phyloP scores from a whole-genome alignment of 2,329 filamentous ascomycete genomes.

The Fusarium guadeloupense region DNA sequence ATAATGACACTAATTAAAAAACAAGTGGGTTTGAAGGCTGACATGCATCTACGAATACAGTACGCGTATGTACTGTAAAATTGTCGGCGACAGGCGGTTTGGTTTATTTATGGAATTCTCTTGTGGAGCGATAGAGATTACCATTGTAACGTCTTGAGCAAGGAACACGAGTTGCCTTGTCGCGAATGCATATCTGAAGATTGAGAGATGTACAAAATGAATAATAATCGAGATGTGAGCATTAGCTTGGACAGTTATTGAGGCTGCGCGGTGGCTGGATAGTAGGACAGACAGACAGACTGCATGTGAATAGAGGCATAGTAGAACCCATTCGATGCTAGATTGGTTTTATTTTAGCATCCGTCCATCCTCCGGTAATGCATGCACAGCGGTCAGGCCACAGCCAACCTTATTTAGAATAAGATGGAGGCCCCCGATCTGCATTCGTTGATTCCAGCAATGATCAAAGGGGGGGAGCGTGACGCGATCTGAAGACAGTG shows the following conservation, averaged over 20 bases:
- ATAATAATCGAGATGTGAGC: slow-evolving; percentile 1
- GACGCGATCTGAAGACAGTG: slow-evolving; percentile 22
- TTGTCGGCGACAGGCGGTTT: slow-evolving; percentile 1
- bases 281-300: no score
- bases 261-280: slow-evolving; percentile 18
- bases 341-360: slow-evolving; percentile 11
- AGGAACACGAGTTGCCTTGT: slow-evolving; percentile 6
- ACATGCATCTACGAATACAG: no score
- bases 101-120: slow-evolving; percentile 35
- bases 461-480: slow-evolving; percentile 2
- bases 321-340: neutral
- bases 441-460: neutral
- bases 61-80: slow-evolving; percentile 3
- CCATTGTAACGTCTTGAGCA: slow-evolving; percentile 21
- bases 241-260: neutral
- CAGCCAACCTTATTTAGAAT: slow-evolving; percentile 9
- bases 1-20: no score
- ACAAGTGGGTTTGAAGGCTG: no score
- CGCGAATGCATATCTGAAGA: neutral
- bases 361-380: neutral
- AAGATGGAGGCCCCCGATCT: neutral
- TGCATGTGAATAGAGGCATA: slow-evolving; percentile 25
- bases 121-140: slow-evolving; percentile 31
- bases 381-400: slow-evolving; percentile 13
- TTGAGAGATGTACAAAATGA: neutral